These are phyloP conservation scores for Leptomonas seymouri DNA, from an alignment of 208 protist species.

Conservation along the genomic window DNA sequence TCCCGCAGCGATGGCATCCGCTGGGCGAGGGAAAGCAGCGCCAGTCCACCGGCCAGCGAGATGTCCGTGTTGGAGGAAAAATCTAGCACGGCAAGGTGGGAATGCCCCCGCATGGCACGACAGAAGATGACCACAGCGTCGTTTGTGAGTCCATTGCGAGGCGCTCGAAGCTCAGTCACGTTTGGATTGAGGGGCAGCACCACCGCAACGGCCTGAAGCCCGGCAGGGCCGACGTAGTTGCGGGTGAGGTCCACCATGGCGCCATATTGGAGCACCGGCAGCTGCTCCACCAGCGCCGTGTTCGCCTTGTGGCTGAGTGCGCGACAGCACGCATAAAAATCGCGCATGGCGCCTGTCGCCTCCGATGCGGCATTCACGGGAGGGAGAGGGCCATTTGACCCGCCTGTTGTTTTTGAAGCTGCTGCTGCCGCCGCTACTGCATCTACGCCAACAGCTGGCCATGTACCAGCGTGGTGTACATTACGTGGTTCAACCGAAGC, in stretches of 20 bases:
- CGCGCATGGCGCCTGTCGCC: neutral
- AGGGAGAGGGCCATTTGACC: neutral
- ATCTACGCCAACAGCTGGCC: neutral
- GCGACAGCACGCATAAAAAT: slow-evolving; percentile 64
- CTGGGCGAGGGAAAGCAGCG: slow-evolving; percentile 67
- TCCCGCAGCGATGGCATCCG: slow-evolving; percentile 37
- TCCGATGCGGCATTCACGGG: neutral
- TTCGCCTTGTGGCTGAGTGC: slow-evolving; percentile 73
- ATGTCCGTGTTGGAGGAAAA: slow-evolving; percentile 69
- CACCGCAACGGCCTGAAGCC: slow-evolving; percentile 74
- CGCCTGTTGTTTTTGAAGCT: neutral
- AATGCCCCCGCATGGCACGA: slow-evolving; percentile 61
- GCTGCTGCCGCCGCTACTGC: neutral
- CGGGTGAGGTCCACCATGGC: slow-evolving; percentile 57
- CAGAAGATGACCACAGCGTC: slow-evolving; percentile 84
- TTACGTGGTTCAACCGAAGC: neutral
- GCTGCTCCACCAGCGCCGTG: slow-evolving; percentile 40
- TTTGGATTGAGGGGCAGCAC: slow-evolving; percentile 67
- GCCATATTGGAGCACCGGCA: slow-evolving; percentile 43
- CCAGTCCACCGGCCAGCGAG: slow-evolving; percentile 73
- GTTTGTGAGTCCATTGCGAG: slow-evolving; percentile 78
- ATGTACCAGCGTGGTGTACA: neutral
- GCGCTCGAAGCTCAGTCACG: slow-evolving; percentile 50
- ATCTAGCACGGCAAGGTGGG: slow-evolving; percentile 54
- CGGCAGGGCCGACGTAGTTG: slow-evolving; percentile 77